Base-by-base conservation (phyloP, 345 rosid genomes). In the Cardamine chenopodiifolia region DNA sequence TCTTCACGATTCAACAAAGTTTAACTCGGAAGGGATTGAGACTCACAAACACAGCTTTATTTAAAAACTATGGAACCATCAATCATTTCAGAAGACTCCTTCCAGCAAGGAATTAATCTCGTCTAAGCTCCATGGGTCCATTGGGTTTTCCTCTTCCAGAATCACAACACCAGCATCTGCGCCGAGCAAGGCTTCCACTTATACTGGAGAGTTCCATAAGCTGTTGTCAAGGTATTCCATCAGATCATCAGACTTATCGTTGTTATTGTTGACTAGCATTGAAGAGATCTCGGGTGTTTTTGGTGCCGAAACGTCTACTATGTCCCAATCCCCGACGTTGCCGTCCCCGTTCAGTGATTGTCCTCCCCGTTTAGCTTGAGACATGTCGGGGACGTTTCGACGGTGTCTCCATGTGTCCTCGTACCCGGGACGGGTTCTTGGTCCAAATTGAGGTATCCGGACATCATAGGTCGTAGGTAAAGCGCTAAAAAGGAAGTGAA, bases 41-140 rank as follows among this genome's bases (percentile, higher is more conserved):
- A 78, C 67, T 61, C 72, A 73, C 82, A 63, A 79, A 68, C 62
- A 61, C 45, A 68, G 75, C 79, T 68, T n/a, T 73, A 79, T 79
- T 25, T 68, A 79, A 75, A 79, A 52, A 40, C 55, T 20, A 68
- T 5, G 48, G 48, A 60, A 62, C 64, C 66, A 47, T 61, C 63
- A 37, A 48, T 67, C 74, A 58, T 74, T 79, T 89, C 82, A 88
- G 80, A 83, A 89, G 72, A 68, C 88, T 37, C 81, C 90, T 55
- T 83, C 92, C 20, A 62, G 72, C 67, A 85, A 47, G 35, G 79
- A 28, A 20, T 86, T 77, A 76, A 90, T 58, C 47, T 96, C 96
- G 40, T 87, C 98, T 20, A 92, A 89, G 84, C 83, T 83, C 99
- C 99, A 96, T 22, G 90, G 83, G 39, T 88, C 93, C 87, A 87